Evolutionary conservation across 1,284 basidiomycete genomes (phyloP).

Genomic region (Ganoderma resinaceum): DNA sequence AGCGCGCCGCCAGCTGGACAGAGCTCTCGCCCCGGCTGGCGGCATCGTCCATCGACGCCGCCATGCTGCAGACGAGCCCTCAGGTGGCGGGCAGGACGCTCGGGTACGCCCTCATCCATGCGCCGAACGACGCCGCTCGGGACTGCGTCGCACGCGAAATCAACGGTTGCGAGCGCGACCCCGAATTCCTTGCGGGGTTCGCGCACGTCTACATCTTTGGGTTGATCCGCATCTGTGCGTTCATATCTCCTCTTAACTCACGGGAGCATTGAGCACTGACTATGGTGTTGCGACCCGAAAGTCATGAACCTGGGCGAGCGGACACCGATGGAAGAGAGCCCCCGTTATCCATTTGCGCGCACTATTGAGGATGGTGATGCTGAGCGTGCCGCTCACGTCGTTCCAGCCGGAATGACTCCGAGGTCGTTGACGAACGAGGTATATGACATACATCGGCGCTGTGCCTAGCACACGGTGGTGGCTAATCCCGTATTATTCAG

Average conservation of each 20-base stretch:
- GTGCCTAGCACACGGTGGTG: no score
- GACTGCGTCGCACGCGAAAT: background rate
- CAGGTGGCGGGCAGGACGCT: background rate
- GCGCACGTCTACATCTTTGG: background rate
- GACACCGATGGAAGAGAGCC: background rate
- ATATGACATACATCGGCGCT: no score
- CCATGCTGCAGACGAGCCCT: background rate
- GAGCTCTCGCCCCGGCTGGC: background rate
- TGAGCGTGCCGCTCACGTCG: background rate
- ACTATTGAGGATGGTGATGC: background rate
- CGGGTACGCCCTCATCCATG: background rate
- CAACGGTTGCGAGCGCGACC: background rate
- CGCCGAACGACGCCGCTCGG: background rate
- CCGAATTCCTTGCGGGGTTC: background rate
- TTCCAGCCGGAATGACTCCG: background rate
- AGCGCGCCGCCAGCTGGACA: background rate
- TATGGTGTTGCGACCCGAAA: background rate
- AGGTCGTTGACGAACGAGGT: background rate
- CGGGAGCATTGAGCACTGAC: background rate
- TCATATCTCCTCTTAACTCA: background rate
- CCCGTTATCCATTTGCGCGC: background rate
- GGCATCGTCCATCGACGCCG: background rate
- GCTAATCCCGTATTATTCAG: background rate
- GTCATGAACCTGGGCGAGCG: background rate
- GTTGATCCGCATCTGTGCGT: background rate